Percentiles rank a stretch among this genome's conserved stretches.
Conservation (phyloP, 192 early-diverging fungal species). For the Backusella mclennaniae region DNA sequence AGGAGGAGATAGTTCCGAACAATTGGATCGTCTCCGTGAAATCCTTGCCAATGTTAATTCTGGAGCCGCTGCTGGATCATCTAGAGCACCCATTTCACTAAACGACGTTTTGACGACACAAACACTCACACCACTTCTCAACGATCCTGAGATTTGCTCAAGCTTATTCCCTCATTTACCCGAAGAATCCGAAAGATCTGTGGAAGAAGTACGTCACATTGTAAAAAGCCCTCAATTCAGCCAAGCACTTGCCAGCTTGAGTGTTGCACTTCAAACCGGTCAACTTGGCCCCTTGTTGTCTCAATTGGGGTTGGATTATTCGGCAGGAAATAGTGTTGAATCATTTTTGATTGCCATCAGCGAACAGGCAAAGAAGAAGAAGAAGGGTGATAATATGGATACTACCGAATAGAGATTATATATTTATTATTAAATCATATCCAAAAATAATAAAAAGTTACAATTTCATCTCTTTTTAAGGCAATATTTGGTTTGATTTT, state of each 20-base stretch:
- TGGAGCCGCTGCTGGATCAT: neutral
- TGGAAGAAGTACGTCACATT: slow-evolving; percentile 24
- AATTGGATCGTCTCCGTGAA: slow-evolving; percentile 6
- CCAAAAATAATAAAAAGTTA: neutral
- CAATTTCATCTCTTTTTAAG: too few relatives aligned
- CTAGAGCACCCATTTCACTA: neutral
- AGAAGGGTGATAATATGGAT: slow-evolving; percentile 3
- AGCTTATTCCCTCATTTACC: slow-evolving; percentile 29
- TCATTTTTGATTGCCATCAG: neutral
- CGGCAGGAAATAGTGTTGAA: slow-evolving; percentile 9
- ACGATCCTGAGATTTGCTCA: neutral
- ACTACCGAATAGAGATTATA: neutral
- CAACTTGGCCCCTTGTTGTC: slow-evolving; percentile 21
- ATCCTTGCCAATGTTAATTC: slow-evolving; percentile 2
- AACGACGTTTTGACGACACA: slow-evolving; percentile 9
- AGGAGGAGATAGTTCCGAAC: neutral
- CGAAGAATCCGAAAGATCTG: neutral
- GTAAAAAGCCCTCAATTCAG: slow-evolving; percentile 17
- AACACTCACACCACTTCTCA: slow-evolving; percentile 11
- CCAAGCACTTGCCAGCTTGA: slow-evolving; percentile 19
- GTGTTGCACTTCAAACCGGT: slow-evolving; percentile 15
- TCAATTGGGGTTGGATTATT: slow-evolving; percentile 20
- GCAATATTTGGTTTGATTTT: too few relatives aligned
- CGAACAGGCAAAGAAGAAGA: slow-evolving; percentile 10
- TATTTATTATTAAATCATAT: neutral